Base-by-base conservation (phyloP, 768 basidiomycete species). In the Rhizopogon sp. region DNA sequence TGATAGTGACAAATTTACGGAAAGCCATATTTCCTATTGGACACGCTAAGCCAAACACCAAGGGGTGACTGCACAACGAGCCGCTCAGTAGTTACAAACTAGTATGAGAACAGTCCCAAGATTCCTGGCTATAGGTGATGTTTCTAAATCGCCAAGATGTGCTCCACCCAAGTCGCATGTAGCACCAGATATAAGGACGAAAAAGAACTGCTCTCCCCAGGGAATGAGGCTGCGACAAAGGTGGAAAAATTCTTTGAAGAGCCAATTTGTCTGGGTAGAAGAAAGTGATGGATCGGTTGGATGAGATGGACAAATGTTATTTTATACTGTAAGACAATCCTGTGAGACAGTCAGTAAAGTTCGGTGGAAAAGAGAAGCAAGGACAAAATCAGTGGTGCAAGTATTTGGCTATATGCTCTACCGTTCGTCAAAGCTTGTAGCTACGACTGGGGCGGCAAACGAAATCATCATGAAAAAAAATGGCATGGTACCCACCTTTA, bases 371-470 rank as follows among this genome's bases (percentile, higher is more conserved):
- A 37, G 6, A 16, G 17, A 49, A 5, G 5, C 2, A 42, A 52
- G 42, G 7, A 57, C 54, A 62, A 53, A 60, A 61, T 85, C 84
- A 86, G 84, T 73, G 70, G 70, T 84, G 81, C 83, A 81, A 79
- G 67, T 67, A 65, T 81, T 85, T 85, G 82, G 83, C 81, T 82
- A 29, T 25, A 73, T 83, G 83, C 83, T 79, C 74, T 74, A 74
- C 82, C 81, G 63, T 67, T 86, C 84, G 77, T 85, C 84, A 85
- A 72, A 51, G 82, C 76, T 61, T 28, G 52, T 58, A 66, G 77
- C 80, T 85, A 84, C 74, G 84, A 84, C 84, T 85, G 84, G 84
- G 84, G 84, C 84, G 83, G 83, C 84, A 84, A 77, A 67, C 66
- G 79, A 78, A 79, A 73, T 83, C 84, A 83, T 85, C 84, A 76